Percentiles rank a stretch among this genome's conserved stretches.
These are phyloP conservation scores for Nelumbo lutea DNA, from an alignment of 164 flowering plant genomes.

Conservation along the genomic window DNA sequence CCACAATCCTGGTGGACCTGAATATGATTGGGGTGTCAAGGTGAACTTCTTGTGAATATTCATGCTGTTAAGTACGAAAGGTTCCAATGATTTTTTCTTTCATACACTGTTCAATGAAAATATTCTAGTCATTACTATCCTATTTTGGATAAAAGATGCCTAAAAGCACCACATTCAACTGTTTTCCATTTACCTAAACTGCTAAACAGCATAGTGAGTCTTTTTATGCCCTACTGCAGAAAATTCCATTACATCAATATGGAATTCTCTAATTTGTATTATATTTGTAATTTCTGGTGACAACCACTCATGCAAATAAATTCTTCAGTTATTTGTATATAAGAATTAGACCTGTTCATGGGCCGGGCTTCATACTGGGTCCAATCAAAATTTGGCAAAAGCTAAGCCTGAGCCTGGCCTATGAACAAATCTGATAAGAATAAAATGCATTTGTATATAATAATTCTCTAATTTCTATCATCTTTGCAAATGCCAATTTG, in stretches of 20 bases:
- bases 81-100: background rate
- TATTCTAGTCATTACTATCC: background rate
- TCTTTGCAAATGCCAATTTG: conserved; percentile 1
- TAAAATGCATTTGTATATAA: background rate
- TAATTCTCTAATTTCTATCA: background rate
- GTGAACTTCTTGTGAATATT: conserved; percentile 28
- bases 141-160: background rate
- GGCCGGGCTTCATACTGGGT: no score
- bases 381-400: no score
- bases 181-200: background rate
- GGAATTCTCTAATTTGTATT: background rate
- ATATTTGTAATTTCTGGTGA: background rate
- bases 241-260: background rate
- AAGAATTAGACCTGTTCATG: no score
- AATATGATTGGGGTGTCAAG: conserved; percentile 99
- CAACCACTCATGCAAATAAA: no score
- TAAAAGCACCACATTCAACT: background rate
- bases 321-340: no score
- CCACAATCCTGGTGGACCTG: conserved; percentile 99
- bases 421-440: no score
- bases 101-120: background rate
- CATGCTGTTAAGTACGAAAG: background rate
- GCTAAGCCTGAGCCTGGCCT: no score
- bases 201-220: background rate
- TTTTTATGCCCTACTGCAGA: background rate